These are phyloP conservation scores for Bryoglossum gracile DNA, from an alignment of 495 filamentous ascomycete genomes.

Conservation along the genomic window DNA sequence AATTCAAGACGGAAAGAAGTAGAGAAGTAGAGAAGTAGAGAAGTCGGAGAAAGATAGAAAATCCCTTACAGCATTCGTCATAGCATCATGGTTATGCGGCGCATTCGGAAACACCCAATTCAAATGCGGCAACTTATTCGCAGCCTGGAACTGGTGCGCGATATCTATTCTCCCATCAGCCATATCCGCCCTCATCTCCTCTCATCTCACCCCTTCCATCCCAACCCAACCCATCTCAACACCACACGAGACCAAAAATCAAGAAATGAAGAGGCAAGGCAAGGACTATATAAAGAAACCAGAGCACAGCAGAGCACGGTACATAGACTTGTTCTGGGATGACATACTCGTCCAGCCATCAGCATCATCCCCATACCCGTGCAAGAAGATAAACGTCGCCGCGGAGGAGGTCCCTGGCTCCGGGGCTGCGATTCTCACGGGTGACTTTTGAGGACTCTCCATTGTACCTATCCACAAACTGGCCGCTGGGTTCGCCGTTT, in stretches of 20 bases:
- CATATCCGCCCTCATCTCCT: too few species aligned
- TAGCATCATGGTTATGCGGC: constrained; percentile 32
- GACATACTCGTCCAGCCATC: constrained; percentile 31
- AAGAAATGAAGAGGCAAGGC: background rate
- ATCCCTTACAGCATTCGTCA: constrained; percentile 29
- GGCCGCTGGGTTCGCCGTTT: background rate
- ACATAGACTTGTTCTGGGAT: background rate
- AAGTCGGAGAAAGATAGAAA: too few species aligned
- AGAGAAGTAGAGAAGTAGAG: too few species aligned
- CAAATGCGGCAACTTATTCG: constrained; percentile 32
- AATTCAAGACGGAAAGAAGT: too few species aligned
- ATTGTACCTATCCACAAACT: background rate
- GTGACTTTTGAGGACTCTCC: constrained; percentile 16
- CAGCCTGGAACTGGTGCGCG: constrained; percentile 33
- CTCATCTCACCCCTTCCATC: too few species aligned
- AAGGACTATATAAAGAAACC: background rate
- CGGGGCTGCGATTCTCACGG: constrained; percentile 27
- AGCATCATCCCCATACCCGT: constrained; percentile 38
- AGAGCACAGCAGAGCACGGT: background rate
- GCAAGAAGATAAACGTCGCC: constrained; percentile 39
- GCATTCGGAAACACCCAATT: constrained; percentile 39
- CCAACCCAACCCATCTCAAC: too few species aligned
- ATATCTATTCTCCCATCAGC: too few species aligned
- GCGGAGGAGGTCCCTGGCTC: background rate
- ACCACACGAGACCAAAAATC: background rate